Conservation (phyloP, 2,329 filamentous ascomycete genomes). For the Aspergillus pseudotamarii region DNA sequence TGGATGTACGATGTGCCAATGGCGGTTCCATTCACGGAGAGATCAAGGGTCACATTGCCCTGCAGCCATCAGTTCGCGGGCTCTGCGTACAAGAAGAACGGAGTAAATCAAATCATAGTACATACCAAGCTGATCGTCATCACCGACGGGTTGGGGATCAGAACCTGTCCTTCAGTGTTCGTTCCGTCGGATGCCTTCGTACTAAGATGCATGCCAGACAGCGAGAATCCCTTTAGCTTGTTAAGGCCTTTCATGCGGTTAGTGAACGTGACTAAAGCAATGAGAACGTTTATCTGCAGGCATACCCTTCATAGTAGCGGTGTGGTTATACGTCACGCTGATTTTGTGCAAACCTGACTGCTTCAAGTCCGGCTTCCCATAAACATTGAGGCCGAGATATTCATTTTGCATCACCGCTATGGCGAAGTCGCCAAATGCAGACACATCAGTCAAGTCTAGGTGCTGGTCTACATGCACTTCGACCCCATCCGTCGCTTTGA, state of each 20-base stretch:
- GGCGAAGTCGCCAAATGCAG: conserved; percentile 54
- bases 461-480: conserved; percentile 48
- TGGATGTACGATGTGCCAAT: conserved; percentile 56
- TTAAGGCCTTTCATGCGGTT: conserved; percentile 55
- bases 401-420: conserved; percentile 53
- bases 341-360: conserved; percentile 53
- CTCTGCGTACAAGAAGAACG: not conserved
- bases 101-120: not conserved
- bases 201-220: conserved; percentile 53
- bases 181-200: conserved; percentile 46
- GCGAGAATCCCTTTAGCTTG: conserved; percentile 54
- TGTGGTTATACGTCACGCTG: conserved; percentile 58
- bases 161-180: conserved; percentile 58
- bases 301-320: conserved; percentile 59
- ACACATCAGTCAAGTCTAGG: conserved; percentile 46
- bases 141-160: conserved; percentile 63
- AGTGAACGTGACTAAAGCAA: not conserved
- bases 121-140: conserved; percentile 56
- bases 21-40: conserved; percentile 49
- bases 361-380: conserved; percentile 56
- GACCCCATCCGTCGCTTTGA: conserved; percentile 48
- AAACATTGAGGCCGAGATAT: conserved; percentile 52
- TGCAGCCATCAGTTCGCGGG: conserved; percentile 18
- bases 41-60: conserved; percentile 60
- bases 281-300: not conserved